Base-by-base conservation (phyloP, 345 rosid genomes). In the Ceriops decandra region DNA sequence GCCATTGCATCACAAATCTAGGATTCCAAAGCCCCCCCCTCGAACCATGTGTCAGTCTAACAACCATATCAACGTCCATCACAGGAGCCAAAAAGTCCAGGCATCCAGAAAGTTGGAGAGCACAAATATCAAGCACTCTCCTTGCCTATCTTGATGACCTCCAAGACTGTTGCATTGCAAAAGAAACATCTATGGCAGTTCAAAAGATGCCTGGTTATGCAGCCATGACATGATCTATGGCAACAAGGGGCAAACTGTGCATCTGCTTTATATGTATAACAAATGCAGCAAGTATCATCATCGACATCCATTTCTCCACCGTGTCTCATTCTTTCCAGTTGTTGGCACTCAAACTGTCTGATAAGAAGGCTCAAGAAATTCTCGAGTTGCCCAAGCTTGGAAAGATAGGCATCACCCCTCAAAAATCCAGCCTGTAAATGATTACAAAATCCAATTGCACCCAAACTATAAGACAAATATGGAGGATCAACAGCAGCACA, bases 151-250 rank as follows among this genome's bases (percentile, higher is more conserved):
- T 78, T 84, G 51, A 83, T 58, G 19, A 91, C 93, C 22, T 88
- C 89, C 42, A 64, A 49, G 56, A 95, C 91, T 0, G 92, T 85
- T 27, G 91, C 95, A 42, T 91, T 89, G 90, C 99, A 95, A 65
- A 95, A 91, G 85, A 91, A 95, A 74, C 99, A 95, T 81, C 97
- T 85, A 75, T 86, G 82, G 72, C 96, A 89, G 28, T 95, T 95
- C 22, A 89, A 81, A 69, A 88, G 96, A 81, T 95, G 99, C 64
- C 99, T 86, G n/a, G 86, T 86, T 77, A 91, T 91, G 90, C 99
- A 95, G 27, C 95, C 93, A 62, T 86, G 84, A 78, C 99, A 95
- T 11, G 97, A 95, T 30, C 73, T 82, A 70, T 95, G 97, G 13
- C 86, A 87, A 80, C 99, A 95, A 4, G 99, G 96, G 13, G 74